Evolutionary conservation across 345 rosid genomes (phyloP).

Genomic region (Firmiana major): DNA sequence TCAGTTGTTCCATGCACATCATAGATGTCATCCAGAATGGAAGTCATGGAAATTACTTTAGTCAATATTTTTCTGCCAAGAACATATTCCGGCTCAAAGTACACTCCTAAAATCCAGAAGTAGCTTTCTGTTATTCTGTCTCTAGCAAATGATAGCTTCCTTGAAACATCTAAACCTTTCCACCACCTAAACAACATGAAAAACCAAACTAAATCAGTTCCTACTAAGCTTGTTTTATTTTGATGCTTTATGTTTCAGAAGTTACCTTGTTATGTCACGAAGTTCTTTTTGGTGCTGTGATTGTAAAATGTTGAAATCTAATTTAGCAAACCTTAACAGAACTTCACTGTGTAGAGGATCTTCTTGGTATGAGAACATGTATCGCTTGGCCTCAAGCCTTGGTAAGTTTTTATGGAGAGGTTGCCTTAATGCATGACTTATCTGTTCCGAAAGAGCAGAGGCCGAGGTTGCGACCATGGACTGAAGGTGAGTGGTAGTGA

Average conservation of each 20-base stretch:
- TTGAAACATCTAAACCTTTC: conserved; percentile 25
- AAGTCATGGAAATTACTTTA: conserved; percentile 18
- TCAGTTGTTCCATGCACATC: conserved; percentile 40
- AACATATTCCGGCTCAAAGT: conserved; percentile 29
- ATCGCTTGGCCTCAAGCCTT: conserved; percentile 20
- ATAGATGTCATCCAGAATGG: conserved; percentile 38
- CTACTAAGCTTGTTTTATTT: background rate
- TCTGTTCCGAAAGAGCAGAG: conserved; percentile 1
- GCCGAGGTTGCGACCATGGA: background rate
- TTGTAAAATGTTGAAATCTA: conserved; percentile 36
- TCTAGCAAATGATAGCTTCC: conserved; percentile 29
- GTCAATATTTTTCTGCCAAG: conserved; percentile 23
- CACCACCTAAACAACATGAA: conserved; percentile 34
- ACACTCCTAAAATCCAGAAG: conserved; percentile 30
- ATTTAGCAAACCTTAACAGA: conserved; percentile 25
- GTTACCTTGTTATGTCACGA: conserved; percentile 11
- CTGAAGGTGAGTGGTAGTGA: conserved; percentile 16
- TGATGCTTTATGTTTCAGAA: background rate
- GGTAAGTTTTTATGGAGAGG: conserved; percentile 14
- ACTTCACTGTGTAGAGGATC: background rate
- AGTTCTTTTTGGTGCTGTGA: conserved; percentile 29
- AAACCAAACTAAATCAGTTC: background rate
- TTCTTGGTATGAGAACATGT: conserved; percentile 13
- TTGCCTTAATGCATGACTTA: background rate
- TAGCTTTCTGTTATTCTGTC: conserved; percentile 41